Conservation (phyloP, 768 basidiomycete species). For the Termitomyces sp. region DNA sequence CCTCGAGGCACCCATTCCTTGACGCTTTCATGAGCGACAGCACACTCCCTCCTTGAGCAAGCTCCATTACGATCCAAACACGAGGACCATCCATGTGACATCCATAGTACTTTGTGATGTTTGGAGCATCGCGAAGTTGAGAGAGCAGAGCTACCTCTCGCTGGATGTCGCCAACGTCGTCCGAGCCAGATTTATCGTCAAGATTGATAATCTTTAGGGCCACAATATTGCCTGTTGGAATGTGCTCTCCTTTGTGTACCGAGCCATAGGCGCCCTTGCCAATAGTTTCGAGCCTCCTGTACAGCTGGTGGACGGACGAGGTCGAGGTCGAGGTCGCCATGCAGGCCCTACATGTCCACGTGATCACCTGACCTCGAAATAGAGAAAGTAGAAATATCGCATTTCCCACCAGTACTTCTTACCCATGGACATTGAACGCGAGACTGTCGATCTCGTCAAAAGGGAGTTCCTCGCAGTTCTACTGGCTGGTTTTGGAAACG, state of each 20-base stretch:
- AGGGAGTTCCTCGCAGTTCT: slow-evolving; percentile 88
- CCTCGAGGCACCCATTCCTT: slow-evolving; percentile 73
- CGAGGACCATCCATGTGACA: slow-evolving; percentile 93
- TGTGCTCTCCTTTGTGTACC: slow-evolving; percentile 88
- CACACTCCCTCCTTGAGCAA: slow-evolving; percentile 93
- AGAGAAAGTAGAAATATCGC: background rate
- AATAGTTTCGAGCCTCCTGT: slow-evolving; percentile 84
- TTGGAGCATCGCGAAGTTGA: slow-evolving; percentile 85
- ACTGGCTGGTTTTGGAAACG: slow-evolving; percentile 89
- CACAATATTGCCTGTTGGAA: slow-evolving; percentile 82
- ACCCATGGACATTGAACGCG: slow-evolving; percentile 63
- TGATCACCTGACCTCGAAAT: slow-evolving; percentile 9
- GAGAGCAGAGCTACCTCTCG: slow-evolving; percentile 91
- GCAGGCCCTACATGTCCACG: slow-evolving; percentile 8
- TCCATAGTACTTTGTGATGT: slow-evolving; percentile 95
- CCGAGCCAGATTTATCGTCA: slow-evolving; percentile 77
- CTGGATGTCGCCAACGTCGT: slow-evolving; percentile 96
- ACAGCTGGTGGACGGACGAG: slow-evolving; percentile 71
- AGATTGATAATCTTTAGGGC: slow-evolving; percentile 99
- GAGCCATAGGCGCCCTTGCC: slow-evolving; percentile 97
- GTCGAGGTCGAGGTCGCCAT: slow-evolving; percentile 21
- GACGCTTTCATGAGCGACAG: slow-evolving; percentile 90
- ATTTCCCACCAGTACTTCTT: background rate
- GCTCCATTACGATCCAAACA: slow-evolving; percentile 99
- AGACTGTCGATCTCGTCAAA: slow-evolving; percentile 47